A percentile compares a stretch with the other conserved stretches of the same genome.
Evolutionary conservation across 805 yeast genomes (phyloP).

Genomic region (Saccharomycopsis amapae): DNA sequence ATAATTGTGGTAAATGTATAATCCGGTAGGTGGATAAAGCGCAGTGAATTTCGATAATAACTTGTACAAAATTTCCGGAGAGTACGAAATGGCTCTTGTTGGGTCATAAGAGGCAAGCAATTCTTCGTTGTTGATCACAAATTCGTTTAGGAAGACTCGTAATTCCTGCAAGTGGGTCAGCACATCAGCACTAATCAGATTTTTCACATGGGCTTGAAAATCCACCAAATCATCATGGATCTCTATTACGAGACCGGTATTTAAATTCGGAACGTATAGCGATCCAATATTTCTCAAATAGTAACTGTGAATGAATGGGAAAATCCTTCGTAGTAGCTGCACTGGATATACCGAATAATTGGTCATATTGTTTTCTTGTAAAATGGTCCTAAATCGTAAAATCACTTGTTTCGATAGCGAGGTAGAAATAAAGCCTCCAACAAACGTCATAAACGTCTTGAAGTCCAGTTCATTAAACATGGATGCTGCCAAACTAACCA

Average conservation of each 20-base stretch:
- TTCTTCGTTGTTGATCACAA: neutral
- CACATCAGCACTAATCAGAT: neutral
- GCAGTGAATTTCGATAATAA: neutral
- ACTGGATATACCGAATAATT: neutral
- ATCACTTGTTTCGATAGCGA: slow-evolving; percentile 1
- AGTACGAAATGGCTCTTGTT: neutral
- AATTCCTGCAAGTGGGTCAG: neutral
- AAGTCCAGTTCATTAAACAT: neutral
- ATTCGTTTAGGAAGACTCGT: neutral
- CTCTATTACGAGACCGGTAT: neutral
- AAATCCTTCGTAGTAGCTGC: neutral
- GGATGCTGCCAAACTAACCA: slow-evolving; percentile 1
- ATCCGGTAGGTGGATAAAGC: neutral
- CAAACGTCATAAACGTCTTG: slow-evolving; percentile 1
- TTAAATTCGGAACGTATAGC: slow-evolving; percentile 5
- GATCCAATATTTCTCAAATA: neutral
- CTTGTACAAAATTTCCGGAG: neutral
- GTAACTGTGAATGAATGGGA: slow-evolving; percentile 4
- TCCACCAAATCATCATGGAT: neutral
- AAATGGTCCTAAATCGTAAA: neutral
- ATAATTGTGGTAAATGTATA: neutral
- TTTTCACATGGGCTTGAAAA: neutral
- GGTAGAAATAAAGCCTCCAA: slow-evolving; percentile 8
- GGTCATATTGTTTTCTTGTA: neutral
- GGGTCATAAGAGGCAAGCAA: neutral